A percentile compares a stretch with the other conserved stretches of the same genome.
Conservation (phyloP, 2,329 filamentous ascomycete genomes). For the Colletotrichum endophyticum region DNA sequence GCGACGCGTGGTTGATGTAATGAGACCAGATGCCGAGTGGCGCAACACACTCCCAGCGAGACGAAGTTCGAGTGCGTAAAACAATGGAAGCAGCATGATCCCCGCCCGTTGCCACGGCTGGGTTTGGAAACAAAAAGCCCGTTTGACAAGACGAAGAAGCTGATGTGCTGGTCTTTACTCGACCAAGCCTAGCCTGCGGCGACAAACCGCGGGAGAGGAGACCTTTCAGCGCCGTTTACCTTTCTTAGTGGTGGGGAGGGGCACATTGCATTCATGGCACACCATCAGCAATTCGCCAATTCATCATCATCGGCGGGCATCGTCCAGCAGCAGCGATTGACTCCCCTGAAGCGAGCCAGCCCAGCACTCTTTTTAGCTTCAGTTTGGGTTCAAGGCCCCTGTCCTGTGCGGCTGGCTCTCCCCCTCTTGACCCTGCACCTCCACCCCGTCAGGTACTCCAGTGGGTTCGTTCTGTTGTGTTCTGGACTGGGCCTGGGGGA, state of each 20-base stretch:
- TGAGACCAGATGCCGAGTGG: constrained; percentile 3
- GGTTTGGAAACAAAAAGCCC: not conserved
- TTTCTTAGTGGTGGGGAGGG: not conserved
- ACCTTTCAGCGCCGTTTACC: not conserved
- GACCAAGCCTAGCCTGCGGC: constrained; percentile 2
- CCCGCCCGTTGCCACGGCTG: not conserved
- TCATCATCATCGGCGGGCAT: constrained; percentile 5
- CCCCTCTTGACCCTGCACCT: not conserved
- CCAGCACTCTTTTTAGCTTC: not conserved
- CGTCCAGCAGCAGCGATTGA: not conserved
- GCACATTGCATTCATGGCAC: not conserved
- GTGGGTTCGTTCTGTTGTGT: not conserved
- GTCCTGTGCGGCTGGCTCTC: constrained; percentile 8
- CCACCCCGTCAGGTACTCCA: not conserved
- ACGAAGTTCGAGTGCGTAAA: not conserved
- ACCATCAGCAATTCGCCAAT: constrained; percentile 14
- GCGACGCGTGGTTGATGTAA: not conserved
- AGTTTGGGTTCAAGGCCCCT: not conserved
- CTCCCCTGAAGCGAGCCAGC: constrained; percentile 15
- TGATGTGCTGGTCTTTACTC: not conserved
- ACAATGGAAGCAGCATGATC: not conserved
- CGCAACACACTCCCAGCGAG: not conserved
- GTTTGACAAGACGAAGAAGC: not conserved
- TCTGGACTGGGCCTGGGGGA: not conserved
- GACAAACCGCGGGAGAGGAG: not conserved